A percentile compares a stretch with the other conserved stretches of the same genome.
Evolutionary conservation across 2,329 filamentous ascomycete genomes (phyloP).

Genomic region (Stachybotrys chlorohalonatus): DNA sequence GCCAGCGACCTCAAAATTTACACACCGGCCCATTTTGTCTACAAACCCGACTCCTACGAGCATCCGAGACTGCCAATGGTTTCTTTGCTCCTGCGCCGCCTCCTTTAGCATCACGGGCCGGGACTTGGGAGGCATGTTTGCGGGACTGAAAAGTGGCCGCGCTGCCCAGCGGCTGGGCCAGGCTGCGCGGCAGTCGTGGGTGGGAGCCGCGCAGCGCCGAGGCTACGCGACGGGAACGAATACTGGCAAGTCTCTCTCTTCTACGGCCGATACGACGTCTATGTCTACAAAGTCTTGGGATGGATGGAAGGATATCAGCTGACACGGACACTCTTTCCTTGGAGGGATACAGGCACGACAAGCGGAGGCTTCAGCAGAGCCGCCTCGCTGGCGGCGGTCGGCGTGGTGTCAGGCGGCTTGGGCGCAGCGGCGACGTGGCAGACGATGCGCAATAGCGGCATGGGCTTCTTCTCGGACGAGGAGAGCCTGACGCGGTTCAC

Average conservation of each 20-base stretch:
- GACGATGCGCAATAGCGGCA: conserved; percentile 21
- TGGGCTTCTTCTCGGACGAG: conserved; percentile 46
- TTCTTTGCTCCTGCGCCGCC: neutral
- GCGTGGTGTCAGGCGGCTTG: conserved; percentile 17
- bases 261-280: neutral
- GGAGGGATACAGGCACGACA: conserved; percentile 2
- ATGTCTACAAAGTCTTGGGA: too few relatives aligned
- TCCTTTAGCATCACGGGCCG: neutral
- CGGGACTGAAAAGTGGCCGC: conserved; percentile 12
- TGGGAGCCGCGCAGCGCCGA: conserved; percentile 9
- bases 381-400: conserved; percentile 16
- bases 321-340: neutral
- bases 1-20: too few relatives aligned
- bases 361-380: conserved; percentile 12
- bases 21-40: neutral
- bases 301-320: neutral
- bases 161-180: conserved; percentile 14
- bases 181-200: conserved; percentile 1
- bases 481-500: conserved; percentile 63
- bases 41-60: neutral
- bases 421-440: conserved; percentile 27
- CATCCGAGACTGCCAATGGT: neutral
- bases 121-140: conserved; percentile 7
- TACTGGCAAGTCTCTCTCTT: conserved; percentile 11
- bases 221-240: conserved; percentile 11